phyloP scores from a whole-genome alignment of 257 asterid genomes.

The Eucommia ulmoides region DNA sequence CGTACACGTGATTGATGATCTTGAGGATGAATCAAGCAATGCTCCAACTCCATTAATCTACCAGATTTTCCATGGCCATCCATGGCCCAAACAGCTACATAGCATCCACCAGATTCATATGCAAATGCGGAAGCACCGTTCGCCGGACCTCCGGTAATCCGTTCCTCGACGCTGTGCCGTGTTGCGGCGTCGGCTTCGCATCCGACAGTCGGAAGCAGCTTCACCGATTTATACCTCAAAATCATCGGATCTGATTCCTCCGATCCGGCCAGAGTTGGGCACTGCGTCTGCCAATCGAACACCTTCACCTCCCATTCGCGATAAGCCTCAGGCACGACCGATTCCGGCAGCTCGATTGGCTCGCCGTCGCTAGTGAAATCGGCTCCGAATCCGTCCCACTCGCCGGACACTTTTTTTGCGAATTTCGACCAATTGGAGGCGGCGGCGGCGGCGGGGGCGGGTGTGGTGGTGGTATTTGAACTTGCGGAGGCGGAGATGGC shows the following conservation, averaged over 20 bases:
- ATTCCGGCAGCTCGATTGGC: constrained; percentile 65
- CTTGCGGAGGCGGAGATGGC: no score
- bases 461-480: no score
- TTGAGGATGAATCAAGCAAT: constrained; percentile 64
- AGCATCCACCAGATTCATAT: constrained; percentile 51
- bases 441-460: no score
- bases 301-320: constrained; percentile 91
- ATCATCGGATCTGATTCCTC: constrained; percentile 12
- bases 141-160: constrained; percentile 12
- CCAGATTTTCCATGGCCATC: not conserved
- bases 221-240: constrained; percentile 43
- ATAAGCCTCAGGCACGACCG: constrained; percentile 78
- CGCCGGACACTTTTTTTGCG: constrained; percentile 60
- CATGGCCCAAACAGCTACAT: constrained; percentile 53
- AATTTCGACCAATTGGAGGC: constrained; percentile 71
- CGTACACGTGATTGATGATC: constrained; percentile 54
- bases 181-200: constrained; percentile 98
- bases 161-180: constrained; percentile 31
- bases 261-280: constrained; percentile 73
- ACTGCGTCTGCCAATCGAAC: constrained; percentile 93
- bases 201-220: constrained; percentile 84
- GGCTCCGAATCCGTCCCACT: constrained; percentile 95
- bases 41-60: constrained; percentile 45
- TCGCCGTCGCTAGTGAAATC: constrained; percentile 58
- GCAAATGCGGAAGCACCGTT: constrained; percentile 31